Percentiles rank a stretch among this genome's conserved stretches.
Evolutionary conservation across 2,329 filamentous ascomycete species (phyloP).

Genomic region (Aspergillus ruber): DNA sequence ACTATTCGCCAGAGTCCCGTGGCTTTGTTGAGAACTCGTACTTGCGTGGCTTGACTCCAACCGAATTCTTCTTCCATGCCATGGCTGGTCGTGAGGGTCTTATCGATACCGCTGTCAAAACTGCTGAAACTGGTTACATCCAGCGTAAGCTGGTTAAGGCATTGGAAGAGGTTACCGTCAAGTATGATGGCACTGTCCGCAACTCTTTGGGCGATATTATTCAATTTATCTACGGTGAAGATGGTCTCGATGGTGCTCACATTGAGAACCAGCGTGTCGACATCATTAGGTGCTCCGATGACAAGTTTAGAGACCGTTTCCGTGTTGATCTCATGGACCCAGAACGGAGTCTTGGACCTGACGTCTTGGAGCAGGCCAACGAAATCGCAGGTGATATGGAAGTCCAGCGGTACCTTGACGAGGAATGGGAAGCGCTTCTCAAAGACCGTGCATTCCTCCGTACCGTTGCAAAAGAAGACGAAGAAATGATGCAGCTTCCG

Average conservation of each 20-base stretch:
- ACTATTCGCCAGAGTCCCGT: conserved; percentile 93
- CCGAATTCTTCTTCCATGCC: conserved; percentile 99
- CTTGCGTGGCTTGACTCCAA: conserved; percentile 85
- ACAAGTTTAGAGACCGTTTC: conserved; percentile 73
- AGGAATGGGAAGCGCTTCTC: conserved; percentile 74
- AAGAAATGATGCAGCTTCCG: conserved; percentile 82
- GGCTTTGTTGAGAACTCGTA: conserved; percentile 99
- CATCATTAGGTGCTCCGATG: conserved; percentile 71
- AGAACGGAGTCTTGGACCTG: conserved; percentile 55
- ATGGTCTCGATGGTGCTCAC: conserved; percentile 84
- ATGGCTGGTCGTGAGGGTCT: conserved; percentile 99
- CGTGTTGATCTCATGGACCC: conserved; percentile 79
- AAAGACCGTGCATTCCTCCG: conserved; percentile 72
- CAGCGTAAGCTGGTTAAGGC: conserved; percentile 98
- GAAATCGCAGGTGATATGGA: conserved; percentile 83
- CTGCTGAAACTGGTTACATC: conserved; percentile 97
- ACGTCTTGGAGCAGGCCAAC: conserved; percentile 76
- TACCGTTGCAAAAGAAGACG: conserved; percentile 65
- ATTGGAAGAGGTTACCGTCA: conserved; percentile 92
- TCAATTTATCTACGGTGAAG: conserved; percentile 96
- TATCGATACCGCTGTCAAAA: conserved; percentile 99
- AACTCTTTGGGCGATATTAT: conserved; percentile 96
- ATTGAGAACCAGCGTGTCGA: conserved; percentile 93
- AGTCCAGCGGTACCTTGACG: conserved; percentile 78
- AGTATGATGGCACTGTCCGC: conserved; percentile 93